phyloP scores from a whole-genome alignment of 768 basidiomycete species.

The Lentinula lateritia region DNA sequence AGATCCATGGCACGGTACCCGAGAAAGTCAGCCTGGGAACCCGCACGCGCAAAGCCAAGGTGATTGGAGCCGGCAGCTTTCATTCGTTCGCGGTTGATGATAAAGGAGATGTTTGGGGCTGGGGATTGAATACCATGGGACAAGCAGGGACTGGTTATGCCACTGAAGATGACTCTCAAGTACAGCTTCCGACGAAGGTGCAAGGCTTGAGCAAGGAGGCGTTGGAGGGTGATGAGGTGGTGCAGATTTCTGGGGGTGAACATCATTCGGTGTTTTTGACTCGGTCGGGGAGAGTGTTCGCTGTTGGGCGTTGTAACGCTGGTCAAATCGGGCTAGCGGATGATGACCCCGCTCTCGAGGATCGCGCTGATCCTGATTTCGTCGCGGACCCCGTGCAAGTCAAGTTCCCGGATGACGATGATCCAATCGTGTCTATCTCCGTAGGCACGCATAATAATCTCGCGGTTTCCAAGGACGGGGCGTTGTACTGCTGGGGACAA shows the following conservation, averaged over 20 bases:
- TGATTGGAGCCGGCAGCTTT: slow-evolving; percentile 75
- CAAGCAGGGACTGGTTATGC: slow-evolving; percentile 63
- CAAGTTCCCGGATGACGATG: slow-evolving; percentile 55
- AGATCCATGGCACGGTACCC: slow-evolving; percentile 84
- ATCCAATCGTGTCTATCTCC: slow-evolving; percentile 61
- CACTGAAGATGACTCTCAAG: slow-evolving; percentile 41
- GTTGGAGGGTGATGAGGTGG: slow-evolving; percentile 54
- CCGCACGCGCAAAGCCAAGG: slow-evolving; percentile 52
- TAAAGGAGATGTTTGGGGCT: slow-evolving; percentile 80
- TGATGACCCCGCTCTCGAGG: slow-evolving; percentile 62
- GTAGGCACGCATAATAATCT: slow-evolving; percentile 71
- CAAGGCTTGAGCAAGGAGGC: slow-evolving; percentile 54
- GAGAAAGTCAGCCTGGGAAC: slow-evolving; percentile 77
- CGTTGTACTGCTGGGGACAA: slow-evolving; percentile 73
- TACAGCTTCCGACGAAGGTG: slow-evolving; percentile 63
- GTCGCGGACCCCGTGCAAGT: slow-evolving; percentile 62
- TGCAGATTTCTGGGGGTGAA: slow-evolving; percentile 77
- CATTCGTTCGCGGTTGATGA: slow-evolving; percentile 91
- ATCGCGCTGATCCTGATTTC: slow-evolving; percentile 50
- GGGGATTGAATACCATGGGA: slow-evolving; percentile 94
- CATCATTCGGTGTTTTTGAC: slow-evolving; percentile 92
- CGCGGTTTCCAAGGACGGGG: slow-evolving; percentile 61
- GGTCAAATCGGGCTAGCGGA: slow-evolving; percentile 77
- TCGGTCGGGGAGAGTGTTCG: slow-evolving; percentile 76
- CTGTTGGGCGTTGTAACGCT: slow-evolving; percentile 79